Evolutionary conservation across 2,329 filamentous ascomycete species (phyloP).

Genomic region (Ascochyta pisi): DNA sequence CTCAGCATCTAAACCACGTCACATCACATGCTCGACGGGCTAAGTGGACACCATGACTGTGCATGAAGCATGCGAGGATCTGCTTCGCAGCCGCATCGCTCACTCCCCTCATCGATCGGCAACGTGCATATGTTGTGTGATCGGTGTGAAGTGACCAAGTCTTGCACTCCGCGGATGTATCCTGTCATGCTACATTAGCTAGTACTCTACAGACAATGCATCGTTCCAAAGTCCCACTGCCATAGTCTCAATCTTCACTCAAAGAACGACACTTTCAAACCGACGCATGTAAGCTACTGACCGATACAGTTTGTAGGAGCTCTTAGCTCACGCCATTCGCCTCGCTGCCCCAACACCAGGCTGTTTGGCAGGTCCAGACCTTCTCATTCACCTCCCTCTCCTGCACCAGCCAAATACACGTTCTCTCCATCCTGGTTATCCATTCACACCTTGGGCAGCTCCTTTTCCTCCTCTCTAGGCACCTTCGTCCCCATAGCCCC

Average conservation of each 20-base stretch:
- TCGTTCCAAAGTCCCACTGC: background rate
- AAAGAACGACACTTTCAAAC: background rate
- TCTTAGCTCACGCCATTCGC: background rate
- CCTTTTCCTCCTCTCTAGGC: slow-evolving; percentile 27
- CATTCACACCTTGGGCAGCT: slow-evolving; percentile 1
- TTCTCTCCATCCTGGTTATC: background rate
- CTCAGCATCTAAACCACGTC: background rate
- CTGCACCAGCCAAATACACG: background rate
- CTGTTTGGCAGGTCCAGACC: background rate
- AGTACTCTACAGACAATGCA: background rate
- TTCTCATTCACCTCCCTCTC: background rate
- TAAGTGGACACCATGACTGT: background rate
- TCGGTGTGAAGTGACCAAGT: background rate
- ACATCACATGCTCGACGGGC: background rate
- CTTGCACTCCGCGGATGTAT: background rate
- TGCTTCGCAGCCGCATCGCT: background rate
- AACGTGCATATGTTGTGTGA: background rate
- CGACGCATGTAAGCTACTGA: background rate
- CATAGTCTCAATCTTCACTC: background rate
- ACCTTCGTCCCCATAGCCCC: slow-evolving; percentile 65
- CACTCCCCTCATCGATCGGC: background rate
- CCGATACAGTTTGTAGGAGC: background rate
- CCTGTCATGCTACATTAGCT: background rate
- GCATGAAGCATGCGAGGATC: background rate
- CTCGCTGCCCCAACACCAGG: background rate